Percentiles rank a stretch among this genome's conserved stretches.
These are phyloP conservation scores for Carex myosuroides DNA, from an alignment of 176 grass and related monocot genomes.

Conservation along the genomic window DNA sequence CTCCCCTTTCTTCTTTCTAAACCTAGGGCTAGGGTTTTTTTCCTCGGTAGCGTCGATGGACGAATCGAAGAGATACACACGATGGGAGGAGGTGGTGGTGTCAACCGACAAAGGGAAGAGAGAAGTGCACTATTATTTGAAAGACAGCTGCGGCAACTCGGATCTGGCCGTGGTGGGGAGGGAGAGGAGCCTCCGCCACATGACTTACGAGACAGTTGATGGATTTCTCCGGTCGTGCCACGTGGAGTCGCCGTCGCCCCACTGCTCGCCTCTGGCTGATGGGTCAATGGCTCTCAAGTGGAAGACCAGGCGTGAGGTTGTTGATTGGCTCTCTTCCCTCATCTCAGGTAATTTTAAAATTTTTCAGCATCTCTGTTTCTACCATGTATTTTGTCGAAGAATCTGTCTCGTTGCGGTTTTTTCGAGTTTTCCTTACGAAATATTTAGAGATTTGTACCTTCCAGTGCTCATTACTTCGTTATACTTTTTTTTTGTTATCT, in stretches of 20 bases:
- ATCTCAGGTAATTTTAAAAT: slow-evolving; percentile 54
- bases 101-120: slow-evolving; percentile 78
- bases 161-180: slow-evolving; percentile 80
- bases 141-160: slow-evolving; percentile 25
- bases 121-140: slow-evolving; percentile 92
- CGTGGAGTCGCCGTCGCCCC: slow-evolving; percentile 29
- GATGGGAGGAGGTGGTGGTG: slow-evolving; percentile 91
- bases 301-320: slow-evolving; percentile 83
- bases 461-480: background rate
- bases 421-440: background rate
- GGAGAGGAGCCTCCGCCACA: slow-evolving; percentile 87
- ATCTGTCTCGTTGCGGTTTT: background rate
- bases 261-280: slow-evolving; percentile 6
- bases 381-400: background rate
- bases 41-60: slow-evolving; percentile 26
- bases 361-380: background rate
- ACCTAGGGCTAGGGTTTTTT: slow-evolving; percentile 34
- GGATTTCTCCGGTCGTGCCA: slow-evolving; percentile 43
- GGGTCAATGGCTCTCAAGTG: slow-evolving; percentile 35
- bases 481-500: background rate
- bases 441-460: background rate
- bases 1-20: background rate
- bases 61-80: slow-evolving; percentile 41
- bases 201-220: slow-evolving; percentile 65
- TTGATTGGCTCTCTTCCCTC: slow-evolving; percentile 81